phyloP scores from a whole-genome alignment of 371 early-diverging fungal genomes.

The Sanchytrium tribonematis region DNA sequence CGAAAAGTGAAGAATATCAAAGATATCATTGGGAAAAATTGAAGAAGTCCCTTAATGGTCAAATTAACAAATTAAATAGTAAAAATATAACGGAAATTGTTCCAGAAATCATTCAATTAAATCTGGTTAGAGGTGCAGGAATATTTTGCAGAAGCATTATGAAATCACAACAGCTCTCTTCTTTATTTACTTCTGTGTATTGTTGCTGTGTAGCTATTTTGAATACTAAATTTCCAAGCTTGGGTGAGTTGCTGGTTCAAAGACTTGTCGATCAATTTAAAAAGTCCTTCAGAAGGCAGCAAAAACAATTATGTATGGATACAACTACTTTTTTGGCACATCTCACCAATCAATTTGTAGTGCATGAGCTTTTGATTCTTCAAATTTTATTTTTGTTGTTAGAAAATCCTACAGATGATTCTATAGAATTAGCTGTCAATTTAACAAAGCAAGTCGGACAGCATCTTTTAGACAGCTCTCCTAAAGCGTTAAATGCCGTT shows the following conservation, averaged over 20 bases:
- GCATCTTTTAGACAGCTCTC: slow-evolving; percentile 40
- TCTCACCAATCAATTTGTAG: slow-evolving; percentile 65
- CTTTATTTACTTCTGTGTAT: slow-evolving; percentile 71
- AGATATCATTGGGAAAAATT: slow-evolving; percentile 77
- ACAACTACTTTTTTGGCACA: slow-evolving; percentile 67
- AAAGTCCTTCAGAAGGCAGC: slow-evolving; percentile 61
- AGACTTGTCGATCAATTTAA: slow-evolving; percentile 67
- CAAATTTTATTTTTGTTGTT: slow-evolving; percentile 56
- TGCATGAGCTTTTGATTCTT: slow-evolving; percentile 59
- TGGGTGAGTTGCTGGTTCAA: slow-evolving; percentile 61
- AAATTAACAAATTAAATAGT: slow-evolving; percentile 70
- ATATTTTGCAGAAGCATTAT: slow-evolving; percentile 56
- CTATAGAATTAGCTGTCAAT: slow-evolving; percentile 87
- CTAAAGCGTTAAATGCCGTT: slow-evolving; percentile 51
- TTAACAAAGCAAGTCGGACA: slow-evolving; percentile 75
- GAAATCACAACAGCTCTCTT: slow-evolving; percentile 53
- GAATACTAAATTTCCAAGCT: slow-evolving; percentile 68
- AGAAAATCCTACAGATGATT: slow-evolving; percentile 79
- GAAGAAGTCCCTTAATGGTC: slow-evolving; percentile 64
- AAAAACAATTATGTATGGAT: slow-evolving; percentile 59
- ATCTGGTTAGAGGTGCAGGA: slow-evolving; percentile 73
- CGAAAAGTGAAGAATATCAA: slow-evolving; percentile 36
- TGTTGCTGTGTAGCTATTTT: slow-evolving; percentile 60
- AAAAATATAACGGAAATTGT: slow-evolving; percentile 68
- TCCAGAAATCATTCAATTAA: slow-evolving; percentile 63